Evolutionary conservation across 257 asterid genomes (phyloP).

Genomic region (Solanum sejunctum): DNA sequence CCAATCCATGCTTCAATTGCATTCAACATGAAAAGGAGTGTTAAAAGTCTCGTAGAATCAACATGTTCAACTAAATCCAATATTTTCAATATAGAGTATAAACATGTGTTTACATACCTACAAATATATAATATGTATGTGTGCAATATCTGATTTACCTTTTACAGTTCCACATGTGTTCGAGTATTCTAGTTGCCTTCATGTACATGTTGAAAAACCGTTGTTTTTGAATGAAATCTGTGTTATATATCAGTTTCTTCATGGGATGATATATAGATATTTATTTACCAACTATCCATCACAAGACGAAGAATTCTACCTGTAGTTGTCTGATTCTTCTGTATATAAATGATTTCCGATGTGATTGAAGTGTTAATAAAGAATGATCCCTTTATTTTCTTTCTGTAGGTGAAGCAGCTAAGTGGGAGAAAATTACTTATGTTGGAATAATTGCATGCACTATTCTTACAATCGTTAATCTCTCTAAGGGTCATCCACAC

Average conservation of each 20-base stretch:
- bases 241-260: not conserved
- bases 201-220: not conserved
- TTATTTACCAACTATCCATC: not conserved
- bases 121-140: not conserved
- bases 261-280: not conserved
- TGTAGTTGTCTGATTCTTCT: not conserved
- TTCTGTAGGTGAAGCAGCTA: constrained; percentile 58
- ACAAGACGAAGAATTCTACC: not conserved
- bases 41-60: not conserved
- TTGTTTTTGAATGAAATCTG: not conserved
- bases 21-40: not conserved
- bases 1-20: not conserved
- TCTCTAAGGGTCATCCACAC: constrained; percentile 76
- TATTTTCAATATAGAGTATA: not conserved
- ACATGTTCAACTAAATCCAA: not conserved
- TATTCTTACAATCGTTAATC: constrained; percentile 27
- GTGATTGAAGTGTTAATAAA: not conserved
- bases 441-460: constrained; percentile 36
- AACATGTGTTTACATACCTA: not conserved
- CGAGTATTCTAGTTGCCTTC: too few relatives aligned
- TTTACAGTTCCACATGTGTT: not conserved
- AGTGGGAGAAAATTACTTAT: constrained; percentile 79
- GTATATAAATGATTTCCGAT: not conserved
- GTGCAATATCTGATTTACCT: too few relatives aligned
- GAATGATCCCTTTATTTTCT: not conserved